Evolutionary conservation across 768 basidiomycete species (phyloP), one percentile per base, ranked within the genome.

Genomic region (Rhodosporidiobolus odoratus): DNA sequence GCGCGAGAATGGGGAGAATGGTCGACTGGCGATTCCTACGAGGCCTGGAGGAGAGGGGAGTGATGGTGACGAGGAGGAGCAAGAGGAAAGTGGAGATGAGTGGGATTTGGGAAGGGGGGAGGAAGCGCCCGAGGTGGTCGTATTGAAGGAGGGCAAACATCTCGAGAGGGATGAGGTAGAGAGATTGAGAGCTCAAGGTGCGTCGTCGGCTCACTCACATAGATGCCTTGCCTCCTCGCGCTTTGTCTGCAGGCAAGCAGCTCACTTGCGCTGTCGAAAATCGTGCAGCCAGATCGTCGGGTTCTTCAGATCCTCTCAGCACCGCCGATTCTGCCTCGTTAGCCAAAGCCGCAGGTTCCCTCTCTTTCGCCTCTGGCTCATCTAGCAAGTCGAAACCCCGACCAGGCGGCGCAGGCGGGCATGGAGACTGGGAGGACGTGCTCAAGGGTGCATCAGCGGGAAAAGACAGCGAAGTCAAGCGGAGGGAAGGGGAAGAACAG

Each of bases 311-410:
- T 30, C 68, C 68, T 0, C 38, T 63, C 38, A 34, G 23, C 57
- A n/a, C 68, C 2, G 25, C 56, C 38, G 48, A 47, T n/a, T 38
- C 56, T 16, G 19, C 68, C 32, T 21, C 40, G 17, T 15, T 30
- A 1, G 25, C 19, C 4, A 63, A 63, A 38, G n/a, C 2, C 62
- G 61, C 43, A 12, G 68, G 68, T 3, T 73, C 72, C 1, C 68
- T 73, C 23, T 58, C 58, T 17, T 73, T 73, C 72, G 66, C 72
- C 12, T 65, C 71, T 23, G 62, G 66, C 25, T 30, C 61, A 8
- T 58, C 47, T 2, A 30, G 23, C 13, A 66, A 66, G 25, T 52
- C 50, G 4, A 61, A 45, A 25, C 12, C 43, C 8, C 43, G 16
- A 10, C 57, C 34, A 48, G 43, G 48, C 32, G 64, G 34, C 1